Evolutionary conservation across 1,284 basidiomycete genomes (phyloP), one percentile per base, ranked within the genome.

Genomic region (Pseudozyma flocculosa): DNA sequence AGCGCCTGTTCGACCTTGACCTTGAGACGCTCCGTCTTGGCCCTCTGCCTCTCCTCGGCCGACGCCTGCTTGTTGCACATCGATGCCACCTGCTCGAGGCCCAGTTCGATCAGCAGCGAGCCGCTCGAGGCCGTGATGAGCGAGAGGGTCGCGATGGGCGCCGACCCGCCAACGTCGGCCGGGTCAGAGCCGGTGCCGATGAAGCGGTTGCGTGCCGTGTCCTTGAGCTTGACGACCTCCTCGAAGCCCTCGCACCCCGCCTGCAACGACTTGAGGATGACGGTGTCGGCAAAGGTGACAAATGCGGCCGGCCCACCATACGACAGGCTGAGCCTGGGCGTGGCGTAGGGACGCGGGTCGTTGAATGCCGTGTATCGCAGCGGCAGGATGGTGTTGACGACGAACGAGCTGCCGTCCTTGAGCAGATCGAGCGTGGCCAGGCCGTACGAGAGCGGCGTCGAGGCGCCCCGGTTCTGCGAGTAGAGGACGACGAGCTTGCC

Each of bases 1-100:
- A 94, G 89, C 10, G 89, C 90, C 75, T 92, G 89, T 49, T 88
- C 90, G 83, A 94, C 85, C 34, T 86, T 89, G 13, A 87, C 86
- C 78, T 88, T 88, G 68, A 93, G 84, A 32, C 90, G 69, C 30
- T 72, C 63, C 9, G 79, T 79, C 36, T 75, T 69, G 37, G 72
- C 65, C 4, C 61, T 58, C n/a, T 67, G 63, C 17, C 63, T 41
- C 43, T 67, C 68, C 14, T 50, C 21, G 18, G 36, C 24, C 30
- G 59, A 40, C 23, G 49, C 32, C 41, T 32, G 48, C 19, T 54
- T 36, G 4, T 42, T 52, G 59, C 50, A 43, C 21, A 62, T 54
- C 40, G 51, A 48, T 54, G 61, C 45, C 21, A 59, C 50, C 51
- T 54, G 54, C 47, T 40, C 19, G 17, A 60, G 48, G 43, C 49